Conservation (phyloP, 106 monocot genomes). For the Dendrobium catenatum region DNA sequence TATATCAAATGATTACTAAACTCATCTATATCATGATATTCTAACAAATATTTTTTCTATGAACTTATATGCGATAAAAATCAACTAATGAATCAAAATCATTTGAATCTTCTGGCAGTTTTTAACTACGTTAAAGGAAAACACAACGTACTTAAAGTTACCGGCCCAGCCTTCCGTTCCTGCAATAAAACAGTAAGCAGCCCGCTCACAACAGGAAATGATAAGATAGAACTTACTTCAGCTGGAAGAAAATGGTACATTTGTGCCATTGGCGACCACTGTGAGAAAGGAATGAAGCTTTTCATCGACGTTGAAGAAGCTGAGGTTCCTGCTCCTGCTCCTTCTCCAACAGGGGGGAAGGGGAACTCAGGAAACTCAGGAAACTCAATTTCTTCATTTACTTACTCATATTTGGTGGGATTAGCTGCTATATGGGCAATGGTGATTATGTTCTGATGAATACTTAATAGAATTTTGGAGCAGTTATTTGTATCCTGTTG, state of each 20-base stretch:
- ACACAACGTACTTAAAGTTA: constrained; percentile 6
- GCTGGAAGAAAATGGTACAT: constrained; percentile 8
- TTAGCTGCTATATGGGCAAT: background rate
- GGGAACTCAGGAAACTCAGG: background rate
- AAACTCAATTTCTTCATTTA: background rate
- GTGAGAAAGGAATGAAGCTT: background rate
- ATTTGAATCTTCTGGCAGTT: background rate
- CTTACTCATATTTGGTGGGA: background rate
- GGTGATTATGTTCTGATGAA: background rate
- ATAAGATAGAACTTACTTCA: background rate
- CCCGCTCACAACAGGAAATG: constrained; percentile 3
- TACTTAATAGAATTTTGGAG: background rate
- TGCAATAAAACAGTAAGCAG: background rate
- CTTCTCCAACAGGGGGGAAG: background rate
- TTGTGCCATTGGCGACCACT: background rate
- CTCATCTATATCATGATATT: no score
- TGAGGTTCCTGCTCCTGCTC: background rate
- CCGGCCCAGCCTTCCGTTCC: background rate
- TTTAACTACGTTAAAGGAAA: background rate
- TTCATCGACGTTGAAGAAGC: background rate
- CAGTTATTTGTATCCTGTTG: background rate
- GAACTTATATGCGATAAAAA: background rate
- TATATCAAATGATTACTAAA: no score
- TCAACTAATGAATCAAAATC: background rate
- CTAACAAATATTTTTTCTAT: no score